These are phyloP conservation scores for Calonectria hongkongensis DNA, from an alignment of 2,329 filamentous ascomycete genomes.

Conservation along the genomic window DNA sequence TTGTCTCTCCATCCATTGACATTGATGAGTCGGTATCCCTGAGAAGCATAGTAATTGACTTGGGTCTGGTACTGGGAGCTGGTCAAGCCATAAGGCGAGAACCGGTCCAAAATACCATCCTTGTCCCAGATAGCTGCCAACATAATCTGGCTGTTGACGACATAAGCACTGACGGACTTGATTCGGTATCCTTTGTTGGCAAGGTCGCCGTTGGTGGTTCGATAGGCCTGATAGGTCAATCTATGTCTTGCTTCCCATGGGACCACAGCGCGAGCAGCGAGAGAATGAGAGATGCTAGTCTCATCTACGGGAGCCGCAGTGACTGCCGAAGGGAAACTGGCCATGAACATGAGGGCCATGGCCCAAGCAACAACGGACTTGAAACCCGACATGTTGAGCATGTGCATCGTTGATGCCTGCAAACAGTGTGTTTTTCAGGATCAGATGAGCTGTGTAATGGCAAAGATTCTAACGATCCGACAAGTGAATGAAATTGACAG, in stretches of 20 bases:
- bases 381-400: background rate
- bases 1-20: slow-evolving; percentile 16
- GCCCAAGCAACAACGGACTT: background rate
- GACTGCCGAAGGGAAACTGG: slow-evolving; percentile 2
- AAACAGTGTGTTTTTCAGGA: background rate
- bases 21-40: slow-evolving; percentile 22
- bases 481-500: background rate
- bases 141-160: background rate
- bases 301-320: slow-evolving; percentile 1
- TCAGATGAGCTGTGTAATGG: background rate
- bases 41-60: background rate
- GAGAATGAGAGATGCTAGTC: background rate
- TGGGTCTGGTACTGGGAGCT: slow-evolving; percentile 23
- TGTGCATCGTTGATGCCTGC: background rate
- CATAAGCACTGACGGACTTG: slow-evolving; percentile 18
- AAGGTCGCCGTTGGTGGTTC: background rate
- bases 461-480: background rate
- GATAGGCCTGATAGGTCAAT: slow-evolving; percentile 1
- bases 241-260: slow-evolving; percentile 17
- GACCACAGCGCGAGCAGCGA: slow-evolving; percentile 5
- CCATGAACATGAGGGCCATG: slow-evolving; percentile 3
- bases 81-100: slow-evolving; percentile 1
- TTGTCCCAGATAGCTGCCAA: slow-evolving; percentile 29
- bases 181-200: background rate
- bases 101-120: background rate